phyloP scores from a whole-genome alignment of 2,329 filamentous ascomycete genomes.

The Endocalyx cinctus region DNA sequence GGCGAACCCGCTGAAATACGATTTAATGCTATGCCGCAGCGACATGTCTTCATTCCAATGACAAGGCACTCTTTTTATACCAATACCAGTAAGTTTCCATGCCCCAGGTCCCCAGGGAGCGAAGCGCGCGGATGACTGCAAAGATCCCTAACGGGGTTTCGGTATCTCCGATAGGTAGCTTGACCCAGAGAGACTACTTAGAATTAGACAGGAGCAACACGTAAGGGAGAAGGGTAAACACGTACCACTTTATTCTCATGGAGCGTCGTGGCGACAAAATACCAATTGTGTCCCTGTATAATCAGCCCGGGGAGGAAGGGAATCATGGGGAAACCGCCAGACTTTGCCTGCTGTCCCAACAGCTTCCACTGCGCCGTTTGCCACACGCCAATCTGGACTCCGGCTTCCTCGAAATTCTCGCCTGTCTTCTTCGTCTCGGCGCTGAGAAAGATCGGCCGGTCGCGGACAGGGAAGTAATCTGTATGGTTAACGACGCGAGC shows the following conservation, averaged over 20 bases:
- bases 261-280: slow-evolving; percentile 8
- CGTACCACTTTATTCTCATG: slow-evolving; percentile 5
- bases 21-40: no score
- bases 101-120: slow-evolving; percentile 6
- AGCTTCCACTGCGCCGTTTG: slow-evolving; percentile 15
- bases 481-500: slow-evolving; percentile 14
- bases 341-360: not conserved
- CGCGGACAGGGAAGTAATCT: slow-evolving; percentile 8
- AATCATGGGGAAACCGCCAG: not conserved
- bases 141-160: slow-evolving; percentile 6
- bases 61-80: no score
- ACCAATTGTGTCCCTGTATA: slow-evolving; percentile 10
- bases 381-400: slow-evolving; percentile 16
- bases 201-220: not conserved
- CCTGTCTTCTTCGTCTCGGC: slow-evolving; percentile 15
- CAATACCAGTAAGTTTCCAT: slow-evolving; percentile 7
- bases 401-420: slow-evolving; percentile 9
- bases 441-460: slow-evolving; percentile 12
- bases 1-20: no score
- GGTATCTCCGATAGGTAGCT: slow-evolving; percentile 6
- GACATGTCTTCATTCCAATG: no score
- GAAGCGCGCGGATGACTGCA: slow-evolving; percentile 7
- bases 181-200: slow-evolving; percentile 6
- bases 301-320: slow-evolving; percentile 10
- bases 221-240: not conserved